A percentile compares a stretch with the other conserved stretches of the same genome.
Evolutionary conservation across 768 basidiomycete species (phyloP).

Genomic region (Cystofilobasidium bisporidii): DNA sequence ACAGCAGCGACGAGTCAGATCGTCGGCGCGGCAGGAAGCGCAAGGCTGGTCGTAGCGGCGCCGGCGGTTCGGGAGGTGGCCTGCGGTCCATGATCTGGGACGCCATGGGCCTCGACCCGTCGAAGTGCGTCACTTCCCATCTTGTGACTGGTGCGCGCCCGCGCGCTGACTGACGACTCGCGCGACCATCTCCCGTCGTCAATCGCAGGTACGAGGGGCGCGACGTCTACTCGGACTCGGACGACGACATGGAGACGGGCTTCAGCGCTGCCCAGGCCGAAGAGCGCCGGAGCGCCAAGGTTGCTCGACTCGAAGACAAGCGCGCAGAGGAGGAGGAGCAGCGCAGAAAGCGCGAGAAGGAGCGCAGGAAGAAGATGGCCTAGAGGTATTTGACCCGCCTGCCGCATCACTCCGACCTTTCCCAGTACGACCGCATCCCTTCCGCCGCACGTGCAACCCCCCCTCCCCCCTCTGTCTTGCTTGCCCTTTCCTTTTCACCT

Average conservation of each 20-base stretch:
- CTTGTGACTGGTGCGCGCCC: not conserved
- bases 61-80: slow-evolving; percentile 1
- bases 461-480: too few species aligned
- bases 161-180: not conserved
- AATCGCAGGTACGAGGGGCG: slow-evolving; percentile 16
- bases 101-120: slow-evolving; percentile 11
- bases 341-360: slow-evolving; percentile 3
- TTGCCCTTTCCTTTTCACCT: too few species aligned
- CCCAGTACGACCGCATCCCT: too few species aligned
- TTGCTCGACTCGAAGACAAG: slow-evolving; percentile 17
- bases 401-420: too few species aligned
- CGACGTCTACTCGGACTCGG: slow-evolving; percentile 27
- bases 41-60: not conserved
- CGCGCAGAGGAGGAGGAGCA: slow-evolving; percentile 4
- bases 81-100: slow-evolving; percentile 10
- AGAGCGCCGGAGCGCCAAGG: slow-evolving; percentile 29
- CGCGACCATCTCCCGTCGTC: not conserved
- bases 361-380: slow-evolving; percentile 1
- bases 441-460: too few species aligned
- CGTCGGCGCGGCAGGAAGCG: not conserved
- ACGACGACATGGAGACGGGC: slow-evolving; percentile 32
- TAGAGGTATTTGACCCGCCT: too few species aligned
- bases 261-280: slow-evolving; percentile 26
- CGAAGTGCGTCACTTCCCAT: not conserved
- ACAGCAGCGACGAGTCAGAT: slow-evolving; percentile 9